phyloP scores from a whole-genome alignment of 768 basidiomycete genomes.

The Xerocomellus chrysenteron region DNA sequence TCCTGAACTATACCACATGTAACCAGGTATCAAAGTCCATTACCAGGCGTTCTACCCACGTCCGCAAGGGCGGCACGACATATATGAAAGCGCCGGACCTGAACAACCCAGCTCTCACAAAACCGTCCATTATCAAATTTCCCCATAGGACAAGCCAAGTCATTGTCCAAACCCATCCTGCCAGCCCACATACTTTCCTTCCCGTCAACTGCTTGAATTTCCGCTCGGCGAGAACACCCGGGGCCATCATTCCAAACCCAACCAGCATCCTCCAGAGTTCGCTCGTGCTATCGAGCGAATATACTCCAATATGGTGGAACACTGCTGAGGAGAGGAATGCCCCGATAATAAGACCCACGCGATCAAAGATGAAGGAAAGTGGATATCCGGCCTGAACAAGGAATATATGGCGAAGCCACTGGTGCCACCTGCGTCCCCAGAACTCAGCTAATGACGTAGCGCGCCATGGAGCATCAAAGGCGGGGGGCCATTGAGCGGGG shows the following conservation, averaged over 20 bases:
- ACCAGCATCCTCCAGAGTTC: not conserved
- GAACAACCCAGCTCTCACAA: not conserved
- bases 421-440: slow-evolving; percentile 4
- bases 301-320: not conserved
- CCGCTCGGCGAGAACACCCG: not conserved
- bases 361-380: not conserved
- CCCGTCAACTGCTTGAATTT: not conserved
- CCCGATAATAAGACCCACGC: not conserved
- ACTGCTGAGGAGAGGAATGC: not conserved
- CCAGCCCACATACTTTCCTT: not conserved
- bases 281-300: not conserved
- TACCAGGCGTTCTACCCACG: not conserved
- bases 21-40: not conserved
- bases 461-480: not conserved
- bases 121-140: not conserved
- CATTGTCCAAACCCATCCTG: not conserved
- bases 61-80: not conserved
- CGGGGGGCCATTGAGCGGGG: not conserved
- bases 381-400: slow-evolving; percentile 1
- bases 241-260: slow-evolving; percentile 1
- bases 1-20: not conserved
- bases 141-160: not conserved
- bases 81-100: not conserved
- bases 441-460: not conserved
- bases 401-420: slow-evolving; percentile 3